Evolutionary conservation across 768 basidiomycete species (phyloP).

Genomic region (Cystofilobasidium ferigula): DNA sequence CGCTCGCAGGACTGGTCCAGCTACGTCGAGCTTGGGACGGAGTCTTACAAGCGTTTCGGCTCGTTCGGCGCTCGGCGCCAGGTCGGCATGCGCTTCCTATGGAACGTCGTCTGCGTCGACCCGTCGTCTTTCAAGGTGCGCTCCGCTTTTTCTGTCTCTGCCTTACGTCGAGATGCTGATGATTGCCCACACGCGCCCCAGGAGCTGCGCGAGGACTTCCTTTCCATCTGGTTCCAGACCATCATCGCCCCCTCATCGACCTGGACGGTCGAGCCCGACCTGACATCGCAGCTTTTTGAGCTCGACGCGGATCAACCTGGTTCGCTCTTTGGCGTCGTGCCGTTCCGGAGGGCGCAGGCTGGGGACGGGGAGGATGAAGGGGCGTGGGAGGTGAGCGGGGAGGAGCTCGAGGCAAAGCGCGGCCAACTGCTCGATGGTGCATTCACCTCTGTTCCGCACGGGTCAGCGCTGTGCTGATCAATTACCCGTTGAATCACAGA

Average conservation of each 20-base stretch:
- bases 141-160: no score
- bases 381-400: slow-evolving; percentile 20
- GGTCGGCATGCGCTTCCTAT: slow-evolving; percentile 54
- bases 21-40: slow-evolving; percentile 47
- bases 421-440: slow-evolving; percentile 24
- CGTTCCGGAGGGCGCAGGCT: neutral
- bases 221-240: slow-evolving; percentile 30
- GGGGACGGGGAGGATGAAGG: neutral
- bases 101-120: slow-evolving; percentile 31
- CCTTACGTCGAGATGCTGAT: slow-evolving; percentile 17
- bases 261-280: slow-evolving; percentile 29
- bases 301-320: neutral
- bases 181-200: slow-evolving; percentile 12
- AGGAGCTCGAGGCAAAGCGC: slow-evolving; percentile 24
- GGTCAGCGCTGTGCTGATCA: no score
- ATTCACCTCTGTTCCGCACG: neutral
- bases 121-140: slow-evolving; percentile 12
- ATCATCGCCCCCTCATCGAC: slow-evolving; percentile 26
- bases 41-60: slow-evolving; percentile 50
- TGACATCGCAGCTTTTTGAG: slow-evolving; percentile 26
- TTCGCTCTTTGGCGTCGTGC: slow-evolving; percentile 14
- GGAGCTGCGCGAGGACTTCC: slow-evolving; percentile 28
- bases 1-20: slow-evolving; percentile 56
- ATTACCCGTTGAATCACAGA: slow-evolving; percentile 35
- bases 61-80: slow-evolving; percentile 48